Base-by-base conservation (phyloP, 441 rosid species). In the Hypseocharis bilobata region DNA sequence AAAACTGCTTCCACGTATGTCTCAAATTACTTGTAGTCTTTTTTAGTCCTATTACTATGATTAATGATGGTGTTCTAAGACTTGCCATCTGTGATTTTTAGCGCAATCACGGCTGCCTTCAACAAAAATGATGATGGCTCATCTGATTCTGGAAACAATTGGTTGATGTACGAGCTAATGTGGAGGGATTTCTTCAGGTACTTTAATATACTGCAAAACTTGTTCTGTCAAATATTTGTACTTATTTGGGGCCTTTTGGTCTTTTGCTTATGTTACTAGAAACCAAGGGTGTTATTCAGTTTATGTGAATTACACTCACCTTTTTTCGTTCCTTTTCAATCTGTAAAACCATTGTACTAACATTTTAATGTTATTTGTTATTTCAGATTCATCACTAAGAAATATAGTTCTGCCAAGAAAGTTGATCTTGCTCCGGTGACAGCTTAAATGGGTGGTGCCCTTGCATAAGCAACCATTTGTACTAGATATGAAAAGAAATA, bases 131-230 rank as follows among this genome's bases (percentile, higher is more conserved):
- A 72, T 19, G 83, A 72, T 22, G 72, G 84, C 77, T 73, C 87
- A 3, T 80, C 85, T 14, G 86, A 81, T 66, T 71, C 85, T 1
- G 93, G 90, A 77, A 74, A 80, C 63, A 87, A 85, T 84, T 91
- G 96, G 98, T 81, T 91, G 83, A 81, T 79, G 88, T 80, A 81
- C 69, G 98, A 94, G 81, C 77, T 89, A 82, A 29, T 88, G 76
- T 94, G 99, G 99, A 89, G 99, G 89, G 99, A 94, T 89, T 94
- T 94, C 88, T 94, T 91, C 85, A 88, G 98, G 99, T 94, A 85
- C 61, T 60, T 57, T 57, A 55, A 55, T 19, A 1, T 51, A 42
- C 30, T 29, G 14, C 0, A 0, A 59, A 29, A 3, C 30, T 26
- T 30, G 32, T 17, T 34, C 16, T 5, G 10, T 0, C 20, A n/a